Evolutionary conservation across 2,329 filamentous ascomycete species (phyloP).

Genomic region (Aspergillus jensenii): DNA sequence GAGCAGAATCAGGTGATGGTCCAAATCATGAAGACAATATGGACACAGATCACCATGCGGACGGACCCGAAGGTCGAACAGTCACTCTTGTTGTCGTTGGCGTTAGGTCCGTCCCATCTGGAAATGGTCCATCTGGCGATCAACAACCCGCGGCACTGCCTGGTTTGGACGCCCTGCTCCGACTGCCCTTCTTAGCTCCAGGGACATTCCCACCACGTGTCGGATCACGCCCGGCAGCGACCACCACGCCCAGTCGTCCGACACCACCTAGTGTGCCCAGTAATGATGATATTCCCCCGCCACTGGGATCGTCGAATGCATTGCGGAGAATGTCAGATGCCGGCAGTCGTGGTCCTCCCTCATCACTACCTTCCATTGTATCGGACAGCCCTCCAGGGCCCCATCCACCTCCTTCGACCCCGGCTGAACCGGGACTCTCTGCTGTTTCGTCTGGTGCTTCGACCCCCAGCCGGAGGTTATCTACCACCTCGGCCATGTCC

Average conservation of each 20-base stretch:
- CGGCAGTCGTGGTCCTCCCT: conserved; percentile 26
- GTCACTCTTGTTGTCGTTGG: conserved; percentile 70
- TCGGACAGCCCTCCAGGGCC: conserved; percentile 60
- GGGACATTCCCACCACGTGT: conserved; percentile 50
- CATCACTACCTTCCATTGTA: conserved; percentile 44
- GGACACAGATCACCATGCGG: conserved; percentile 41
- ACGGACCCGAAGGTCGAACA: conserved; percentile 55
- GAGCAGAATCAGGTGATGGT: conserved; percentile 25
- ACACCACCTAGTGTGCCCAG: conserved; percentile 53
- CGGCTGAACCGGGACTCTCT: conserved; percentile 59
- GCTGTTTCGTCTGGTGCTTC: conserved; percentile 55
- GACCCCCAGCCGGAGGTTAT: conserved; percentile 48
- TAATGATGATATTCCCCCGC: conserved; percentile 55
- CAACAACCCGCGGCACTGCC: conserved; percentile 44
- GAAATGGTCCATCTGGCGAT: conserved; percentile 45
- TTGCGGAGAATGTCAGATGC: conserved; percentile 35
- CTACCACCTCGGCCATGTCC: conserved; percentile 47
- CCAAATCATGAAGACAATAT: conserved; percentile 33
- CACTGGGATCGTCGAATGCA: conserved; percentile 44
- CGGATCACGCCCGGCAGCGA: conserved; percentile 56
- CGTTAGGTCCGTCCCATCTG: conserved; percentile 63
- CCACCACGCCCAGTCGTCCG: conserved; percentile 53
- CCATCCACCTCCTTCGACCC: conserved; percentile 63
- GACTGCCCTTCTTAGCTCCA: conserved; percentile 44
- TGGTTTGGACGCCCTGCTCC: conserved; percentile 47